Evolutionary conservation across 768 basidiomycete species (phyloP), one percentile per base, ranked within the genome.

Genomic region (Guyanaporus albipodus): DNA sequence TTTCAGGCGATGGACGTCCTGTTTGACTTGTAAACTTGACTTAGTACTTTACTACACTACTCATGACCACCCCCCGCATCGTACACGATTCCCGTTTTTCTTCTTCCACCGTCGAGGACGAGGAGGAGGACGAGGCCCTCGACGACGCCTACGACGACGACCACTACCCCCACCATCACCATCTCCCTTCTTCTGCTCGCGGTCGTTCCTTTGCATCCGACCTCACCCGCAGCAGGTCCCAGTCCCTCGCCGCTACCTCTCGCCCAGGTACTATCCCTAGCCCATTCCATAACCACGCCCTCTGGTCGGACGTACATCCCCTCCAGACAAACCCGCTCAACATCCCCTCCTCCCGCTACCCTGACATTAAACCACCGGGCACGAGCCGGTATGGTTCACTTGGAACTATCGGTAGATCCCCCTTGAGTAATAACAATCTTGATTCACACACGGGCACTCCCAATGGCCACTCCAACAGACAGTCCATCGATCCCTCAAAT

Each of bases 51-150:
- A n/a, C n/a, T n/a, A n/a, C n/a, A n/a, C n/a, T n/a, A n/a, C n/a
- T n/a, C 56, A 76, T 72, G 58, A 68, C 64, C 55, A 72, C 74
- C 22, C 43, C 65, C 48, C 50, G 50, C 35, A 4, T 55, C 18
- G 54, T n/a, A n/a, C n/a, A n/a, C n/a, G n/a, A n/a, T n/a, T n/a
- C n/a, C n/a, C n/a, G n/a, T n/a, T n/a, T n/a, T n/a, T n/a, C n/a
- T n/a, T n/a, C n/a, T 6, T 87, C 85, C 19, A 90, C 86, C 1
- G 79, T 85, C 55, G 88, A 90, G 68, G 87, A 90, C 55, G 87
- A 90, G 63, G 87, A 90, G 66, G 79, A 77, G 1, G 85, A n/a
- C n/a, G n/a, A 86, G 43, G 68, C 67, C 6, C 67, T 80, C 19
- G 78, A 76, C 39, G 83, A 86, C 59, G 75, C 75, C 36, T 82